Base-by-base conservation (phyloP, 2,329 filamentous ascomycete genomes). In the Alternaria triticimaculans region DNA sequence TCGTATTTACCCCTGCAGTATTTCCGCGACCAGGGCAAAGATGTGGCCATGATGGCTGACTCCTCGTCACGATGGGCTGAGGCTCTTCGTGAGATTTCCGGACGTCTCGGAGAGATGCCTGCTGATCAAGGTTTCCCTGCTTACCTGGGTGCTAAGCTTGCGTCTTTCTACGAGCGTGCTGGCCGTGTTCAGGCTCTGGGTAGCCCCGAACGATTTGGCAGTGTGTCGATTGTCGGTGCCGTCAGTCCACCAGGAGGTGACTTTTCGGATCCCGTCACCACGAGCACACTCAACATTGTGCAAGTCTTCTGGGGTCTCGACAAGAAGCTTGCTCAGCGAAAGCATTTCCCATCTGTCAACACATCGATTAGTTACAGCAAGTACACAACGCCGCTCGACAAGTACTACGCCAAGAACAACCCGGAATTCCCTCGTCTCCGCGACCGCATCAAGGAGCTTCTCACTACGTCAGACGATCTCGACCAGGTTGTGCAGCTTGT, bases 221-320 rank as follows among this genome's bases (percentile, higher is more conserved):
- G 93, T 86, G 93, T 99, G 84, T 97, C 93, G 80, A 97, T 99
- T 75, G 96, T 99, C 75, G 96, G 94, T 78, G 96, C 96, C 64
- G 96, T 99, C 82, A 97, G 93, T 73, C 96, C 96, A 56, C 96
- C 96, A 12, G 96, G 95, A 85, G 96, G 96, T 88, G 96, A 99
- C 86, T 99, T 98, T 87, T 97, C 96, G 49, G 96, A 99, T 83
- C 96, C 96, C 20, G 96, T 99, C 77, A 99, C 96, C 14, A 93
- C 89, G 64, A 92, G 92, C 70, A 99, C 96, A 20, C 90, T 99
- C 51, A 89, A 92, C 88, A 99, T 99, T 78, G 96, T 99, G 76
- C 96, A 99, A 82, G 96, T 99, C 73, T 99, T 99, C 86, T 99
- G 96, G 96, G 96, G 96, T 87, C 88, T 98, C 55, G 96, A 99